These are phyloP conservation scores for Penicillium sp. DNA, from an alignment of 2,329 filamentous ascomycete genomes.

Conservation along the genomic window DNA sequence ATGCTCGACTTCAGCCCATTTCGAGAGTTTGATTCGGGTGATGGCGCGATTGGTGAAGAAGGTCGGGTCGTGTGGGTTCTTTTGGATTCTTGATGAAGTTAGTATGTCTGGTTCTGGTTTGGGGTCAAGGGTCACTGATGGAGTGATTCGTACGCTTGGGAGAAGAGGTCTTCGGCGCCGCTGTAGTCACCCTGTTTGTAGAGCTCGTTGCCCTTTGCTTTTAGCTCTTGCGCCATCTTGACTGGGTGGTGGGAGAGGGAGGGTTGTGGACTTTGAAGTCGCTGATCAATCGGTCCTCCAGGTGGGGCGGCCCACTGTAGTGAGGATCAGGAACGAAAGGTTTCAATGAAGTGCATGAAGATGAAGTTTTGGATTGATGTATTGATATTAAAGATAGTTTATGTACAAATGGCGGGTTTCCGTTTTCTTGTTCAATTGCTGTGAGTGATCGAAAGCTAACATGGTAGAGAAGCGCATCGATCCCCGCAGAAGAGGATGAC, in stretches of 20 bases:
- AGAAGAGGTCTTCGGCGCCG: conserved; percentile 46
- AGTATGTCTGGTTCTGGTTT: neutral
- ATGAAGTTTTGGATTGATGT: neutral
- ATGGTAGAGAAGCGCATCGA: conserved; percentile 33
- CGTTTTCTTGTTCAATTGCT: neutral
- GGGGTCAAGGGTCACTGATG: neutral
- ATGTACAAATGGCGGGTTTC: neutral
- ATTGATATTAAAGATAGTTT: neutral
- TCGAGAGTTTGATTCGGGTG: conserved; percentile 67
- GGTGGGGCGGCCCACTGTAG: conserved; percentile 20
- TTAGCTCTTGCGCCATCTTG: conserved; percentile 38
- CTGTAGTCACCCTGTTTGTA: conserved; percentile 44
- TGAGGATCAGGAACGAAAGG: conserved; percentile 2
- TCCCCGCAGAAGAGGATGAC: conserved; percentile 31
- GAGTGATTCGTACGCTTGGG: conserved; percentile 39
- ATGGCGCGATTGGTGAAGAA: conserved; percentile 90
- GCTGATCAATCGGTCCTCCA: conserved; percentile 20
- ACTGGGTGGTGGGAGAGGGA: neutral
- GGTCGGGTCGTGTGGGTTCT: conserved; percentile 69
- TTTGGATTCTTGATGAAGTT: conserved; percentile 59
- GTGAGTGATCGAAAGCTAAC: neutral
- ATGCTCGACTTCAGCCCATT: conserved; percentile 68
- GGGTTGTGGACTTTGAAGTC: conserved; percentile 3
- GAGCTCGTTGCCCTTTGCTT: conserved; percentile 44
- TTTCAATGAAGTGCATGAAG: conserved; percentile 3